A percentile compares a stretch with the other conserved stretches of the same genome.
phyloP scores from a whole-genome alignment of 2,329 filamentous ascomycete species.

The Paecilomyces sp. region DNA sequence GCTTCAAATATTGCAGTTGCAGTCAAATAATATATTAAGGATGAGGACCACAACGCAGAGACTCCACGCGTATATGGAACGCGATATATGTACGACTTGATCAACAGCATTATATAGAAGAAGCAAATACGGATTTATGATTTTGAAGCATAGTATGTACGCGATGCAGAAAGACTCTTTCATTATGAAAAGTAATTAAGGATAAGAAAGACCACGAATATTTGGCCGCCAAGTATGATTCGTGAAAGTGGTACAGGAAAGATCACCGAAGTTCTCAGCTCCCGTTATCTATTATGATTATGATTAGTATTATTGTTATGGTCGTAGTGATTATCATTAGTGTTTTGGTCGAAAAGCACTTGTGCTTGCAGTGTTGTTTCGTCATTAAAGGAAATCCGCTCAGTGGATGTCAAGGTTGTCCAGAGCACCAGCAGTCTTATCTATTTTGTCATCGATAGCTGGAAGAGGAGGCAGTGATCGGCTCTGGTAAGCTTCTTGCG shows the following conservation, averaged over 20 bases:
- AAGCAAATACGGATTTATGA: background rate
- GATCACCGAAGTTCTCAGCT: background rate
- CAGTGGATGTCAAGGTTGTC: background rate
- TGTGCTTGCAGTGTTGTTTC: background rate
- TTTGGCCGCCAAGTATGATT: background rate
- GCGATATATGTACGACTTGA: too few species aligned
- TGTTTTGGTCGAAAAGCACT: background rate
- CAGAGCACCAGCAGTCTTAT: background rate
- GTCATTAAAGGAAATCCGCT: background rate
- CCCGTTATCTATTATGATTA: too few species aligned
- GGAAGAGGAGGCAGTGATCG: background rate
- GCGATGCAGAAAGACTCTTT: background rate
- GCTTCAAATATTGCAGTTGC: too few species aligned
- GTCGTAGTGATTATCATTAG: background rate
- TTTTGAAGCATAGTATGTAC: background rate
- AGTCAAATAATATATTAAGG: too few species aligned
- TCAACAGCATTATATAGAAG: background rate
- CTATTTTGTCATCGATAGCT: background rate
- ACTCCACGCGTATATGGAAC: too few species aligned
- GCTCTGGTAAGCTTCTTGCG: background rate
- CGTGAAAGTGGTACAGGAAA: background rate
- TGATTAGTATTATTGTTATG: background rate
- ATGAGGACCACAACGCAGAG: too few species aligned
- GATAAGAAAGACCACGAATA: background rate
- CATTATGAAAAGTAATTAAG: background rate